Evolutionary conservation across 441 rosid species (phyloP).

Genomic region (Adansonia rubrostipa): DNA sequence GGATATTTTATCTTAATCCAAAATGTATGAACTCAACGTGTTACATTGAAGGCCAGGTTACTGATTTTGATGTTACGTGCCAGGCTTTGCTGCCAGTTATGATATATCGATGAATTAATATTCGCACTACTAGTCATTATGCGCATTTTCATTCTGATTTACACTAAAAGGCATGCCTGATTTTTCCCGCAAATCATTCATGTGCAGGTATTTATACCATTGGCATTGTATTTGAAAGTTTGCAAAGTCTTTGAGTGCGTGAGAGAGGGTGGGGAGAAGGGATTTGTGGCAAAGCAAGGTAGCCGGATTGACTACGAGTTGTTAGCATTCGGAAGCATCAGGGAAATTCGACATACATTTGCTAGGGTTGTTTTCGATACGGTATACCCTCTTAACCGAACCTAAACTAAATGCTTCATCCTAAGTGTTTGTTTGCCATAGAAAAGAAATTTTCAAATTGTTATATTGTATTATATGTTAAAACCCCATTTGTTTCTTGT

Average conservation of each 20-base stretch:
- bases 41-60: background rate
- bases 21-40: background rate
- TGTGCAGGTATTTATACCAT: slow-evolving; percentile 69
- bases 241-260: slow-evolving; percentile 63
- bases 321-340: slow-evolving; percentile 57
- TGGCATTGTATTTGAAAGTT: slow-evolving; percentile 49
- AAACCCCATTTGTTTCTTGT: background rate
- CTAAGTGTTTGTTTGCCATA: background rate
- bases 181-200: background rate
- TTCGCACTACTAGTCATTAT: background rate
- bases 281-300: slow-evolving; percentile 54
- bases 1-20: too few relatives aligned
- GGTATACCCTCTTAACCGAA: slow-evolving; percentile 54
- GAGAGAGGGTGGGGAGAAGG: slow-evolving; percentile 40
- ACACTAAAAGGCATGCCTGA: slow-evolving; percentile 6
- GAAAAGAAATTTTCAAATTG: background rate
- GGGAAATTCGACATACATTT: slow-evolving; percentile 67
- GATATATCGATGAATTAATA: background rate
- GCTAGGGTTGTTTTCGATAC: slow-evolving; percentile 87
- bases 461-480: background rate
- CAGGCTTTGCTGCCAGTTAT: background rate
- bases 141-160: background rate
- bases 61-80: background rate
- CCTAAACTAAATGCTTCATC: background rate
- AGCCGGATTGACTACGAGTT: slow-evolving; percentile 55